Base-by-base conservation (phyloP, 176 grass and related monocot species). In the Tillandsia fasciculata region DNA sequence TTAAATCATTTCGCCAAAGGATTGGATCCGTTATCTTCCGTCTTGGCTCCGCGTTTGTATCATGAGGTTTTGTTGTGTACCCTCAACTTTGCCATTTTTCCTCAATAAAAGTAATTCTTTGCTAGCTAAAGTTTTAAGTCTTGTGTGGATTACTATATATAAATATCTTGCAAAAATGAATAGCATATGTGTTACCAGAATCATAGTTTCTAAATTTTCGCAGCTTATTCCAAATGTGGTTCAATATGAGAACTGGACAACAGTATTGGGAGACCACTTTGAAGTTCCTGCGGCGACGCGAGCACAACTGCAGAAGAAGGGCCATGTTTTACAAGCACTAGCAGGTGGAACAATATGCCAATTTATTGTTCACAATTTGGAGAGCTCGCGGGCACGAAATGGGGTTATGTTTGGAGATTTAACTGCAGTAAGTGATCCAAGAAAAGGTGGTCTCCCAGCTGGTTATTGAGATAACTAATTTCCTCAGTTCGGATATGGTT, bases 221-320 rank as follows among this genome's bases (percentile, higher is more conserved):
- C 80, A 96, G 93, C 74, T 92, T 72, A 96, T 96, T 63, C 93
- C 93, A 42, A 96, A 96, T 81, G 81, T 72, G 72, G 89, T 92
- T 61, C 74, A 77, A 72, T 96, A 90, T 69, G 93, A 96, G 78
- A 96, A 96, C 73, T 96, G 93, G 93, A 96, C 93, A 52, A 87
- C 93, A 76, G 89, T 96, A 81, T 54, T 65, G 64, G 89, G 84
- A 51, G 89, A 90, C 77, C 81, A 77, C 50, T 91, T 96, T 69
- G 75, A 85, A 75, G 72, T 96, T 33, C 83, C 87, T 50, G 86
- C 78, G 12, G 71, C 76, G 48, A 92, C 86, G 29, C 84, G 89
- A 73, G 93, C 77, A 64, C 83, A 73, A 51, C 68, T 96, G 79
- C 82, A 53, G 65, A 84, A 70, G 77, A 90, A 26, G 22, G 89